phyloP scores from a whole-genome alignment of 441 rosid species.

The Mallotus japonicus region DNA sequence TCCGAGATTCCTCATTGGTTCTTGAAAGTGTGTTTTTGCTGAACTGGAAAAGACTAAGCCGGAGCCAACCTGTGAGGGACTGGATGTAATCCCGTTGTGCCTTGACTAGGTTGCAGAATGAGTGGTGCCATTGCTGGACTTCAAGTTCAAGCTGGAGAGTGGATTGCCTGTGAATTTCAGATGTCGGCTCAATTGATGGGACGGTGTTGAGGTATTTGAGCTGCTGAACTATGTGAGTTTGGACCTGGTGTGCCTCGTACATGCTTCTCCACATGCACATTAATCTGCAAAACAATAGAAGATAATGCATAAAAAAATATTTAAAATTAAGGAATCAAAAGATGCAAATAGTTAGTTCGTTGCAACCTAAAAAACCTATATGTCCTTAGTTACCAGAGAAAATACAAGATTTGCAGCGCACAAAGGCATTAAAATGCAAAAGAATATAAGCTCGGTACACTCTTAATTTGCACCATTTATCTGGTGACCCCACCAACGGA shows the following conservation, averaged over 20 bases:
- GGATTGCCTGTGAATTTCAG: slow-evolving; percentile 86
- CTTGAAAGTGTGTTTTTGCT: slow-evolving; percentile 51
- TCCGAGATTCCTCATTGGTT: slow-evolving; percentile 57
- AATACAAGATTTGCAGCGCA: too few species aligned
- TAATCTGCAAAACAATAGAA: slow-evolving; percentile 39
- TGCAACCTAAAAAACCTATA: too few species aligned
- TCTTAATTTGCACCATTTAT: background rate
- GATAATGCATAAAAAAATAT: background rate
- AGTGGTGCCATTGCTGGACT: slow-evolving; percentile 87
- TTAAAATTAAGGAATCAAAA: background rate
- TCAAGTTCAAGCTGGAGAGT: slow-evolving; percentile 88
- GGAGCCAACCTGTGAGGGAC: slow-evolving; percentile 85
- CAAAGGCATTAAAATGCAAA: background rate
- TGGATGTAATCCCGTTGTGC: slow-evolving; percentile 83
- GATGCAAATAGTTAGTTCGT: too few species aligned
- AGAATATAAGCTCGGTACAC: background rate
- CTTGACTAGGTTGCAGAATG: slow-evolving; percentile 75
- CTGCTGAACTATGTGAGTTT: slow-evolving; percentile 88
- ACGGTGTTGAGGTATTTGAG: slow-evolving; percentile 77
- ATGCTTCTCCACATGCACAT: slow-evolving; percentile 99
- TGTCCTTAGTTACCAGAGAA: too few species aligned
- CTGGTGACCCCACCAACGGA: slow-evolving; percentile 1
- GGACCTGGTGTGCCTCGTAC: slow-evolving; percentile 97
- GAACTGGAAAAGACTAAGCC: slow-evolving; percentile 86
- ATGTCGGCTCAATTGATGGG: slow-evolving; percentile 77